A percentile compares a stretch with the other conserved stretches of the same genome.
These are phyloP conservation scores for Peterozyma xylosa DNA, from an alignment of 805 yeast species.

Conservation along the genomic window DNA sequence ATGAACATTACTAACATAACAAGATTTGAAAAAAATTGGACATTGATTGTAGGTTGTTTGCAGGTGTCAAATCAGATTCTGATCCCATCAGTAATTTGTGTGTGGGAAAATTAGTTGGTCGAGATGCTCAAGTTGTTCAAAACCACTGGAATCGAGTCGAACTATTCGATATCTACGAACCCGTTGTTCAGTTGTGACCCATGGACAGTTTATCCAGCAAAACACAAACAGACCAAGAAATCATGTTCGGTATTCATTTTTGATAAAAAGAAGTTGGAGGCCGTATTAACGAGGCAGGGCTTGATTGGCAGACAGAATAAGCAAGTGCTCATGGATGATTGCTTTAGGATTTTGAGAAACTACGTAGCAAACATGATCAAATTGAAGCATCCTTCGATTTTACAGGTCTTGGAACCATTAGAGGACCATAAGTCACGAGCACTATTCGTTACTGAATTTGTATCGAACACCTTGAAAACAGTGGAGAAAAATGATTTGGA, in stretches of 20 bases:
- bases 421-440: slow-evolving; percentile 79
- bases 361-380: slow-evolving; percentile 72
- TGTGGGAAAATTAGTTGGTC: too few relatives aligned
- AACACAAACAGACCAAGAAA: slow-evolving; percentile 51
- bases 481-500: slow-evolving; percentile 45
- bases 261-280: slow-evolving; percentile 71
- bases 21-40: too few relatives aligned
- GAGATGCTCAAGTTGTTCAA: slow-evolving; percentile 46
- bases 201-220: slow-evolving; percentile 85
- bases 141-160: slow-evolving; percentile 53
- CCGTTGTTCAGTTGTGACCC: slow-evolving; percentile 71
- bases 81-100: too few relatives aligned
- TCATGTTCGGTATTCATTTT: slow-evolving; percentile 79
- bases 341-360: slow-evolving; percentile 53
- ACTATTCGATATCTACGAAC: slow-evolving; percentile 61
- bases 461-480: slow-evolving; percentile 28
- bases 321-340: slow-evolving; percentile 46
- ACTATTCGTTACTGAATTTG: slow-evolving; percentile 79
- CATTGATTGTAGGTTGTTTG: too few relatives aligned
- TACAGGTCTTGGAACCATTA: slow-evolving; percentile 79
- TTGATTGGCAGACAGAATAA: slow-evolving; percentile 40
- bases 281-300: slow-evolving; percentile 41
- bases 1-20: too few relatives aligned
- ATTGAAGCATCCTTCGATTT: slow-evolving; percentile 82
- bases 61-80: too few relatives aligned